phyloP scores from a whole-genome alignment of 176 grass and related monocot genomes.

The Rhipidocladum racemiflorum region DNA sequence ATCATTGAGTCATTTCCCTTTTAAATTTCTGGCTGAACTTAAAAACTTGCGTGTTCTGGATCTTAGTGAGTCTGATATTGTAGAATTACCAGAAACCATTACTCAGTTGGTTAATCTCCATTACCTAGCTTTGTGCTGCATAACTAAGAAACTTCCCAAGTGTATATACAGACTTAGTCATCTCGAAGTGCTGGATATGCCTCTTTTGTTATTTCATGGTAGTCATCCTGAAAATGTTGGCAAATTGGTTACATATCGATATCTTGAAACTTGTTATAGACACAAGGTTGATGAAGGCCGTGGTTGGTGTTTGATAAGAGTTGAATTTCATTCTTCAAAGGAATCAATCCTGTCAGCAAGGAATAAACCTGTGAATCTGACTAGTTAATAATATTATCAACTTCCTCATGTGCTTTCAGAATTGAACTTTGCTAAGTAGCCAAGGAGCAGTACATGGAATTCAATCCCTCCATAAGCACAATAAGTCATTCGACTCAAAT shows the following conservation, averaged over 20 bases:
- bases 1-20: neutral
- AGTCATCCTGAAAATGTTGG: conserved; percentile 20
- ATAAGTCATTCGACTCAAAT: neutral
- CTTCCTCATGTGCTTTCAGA: neutral
- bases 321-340: conserved; percentile 11
- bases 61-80: conserved; percentile 42
- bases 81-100: conserved; percentile 43
- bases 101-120: conserved; percentile 47
- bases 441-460: neutral
- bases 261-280: conserved; percentile 32
- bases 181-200: conserved; percentile 39
- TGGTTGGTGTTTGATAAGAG: conserved; percentile 29
- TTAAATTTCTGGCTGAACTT: conserved; percentile 36
- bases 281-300: neutral
- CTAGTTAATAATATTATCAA: neutral
- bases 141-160: conserved; percentile 32
- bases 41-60: conserved; percentile 44
- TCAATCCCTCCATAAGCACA: neutral
- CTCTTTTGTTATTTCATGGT: neutral
- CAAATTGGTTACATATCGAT: conserved; percentile 30
- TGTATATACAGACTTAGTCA: conserved; percentile 35
- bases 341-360: neutral
- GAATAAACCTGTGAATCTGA: neutral
- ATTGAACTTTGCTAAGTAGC: neutral
- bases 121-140: conserved; percentile 43